These are phyloP conservation scores for Candida berthetii DNA, from an alignment of 805 yeast species.

Conservation along the genomic window DNA sequence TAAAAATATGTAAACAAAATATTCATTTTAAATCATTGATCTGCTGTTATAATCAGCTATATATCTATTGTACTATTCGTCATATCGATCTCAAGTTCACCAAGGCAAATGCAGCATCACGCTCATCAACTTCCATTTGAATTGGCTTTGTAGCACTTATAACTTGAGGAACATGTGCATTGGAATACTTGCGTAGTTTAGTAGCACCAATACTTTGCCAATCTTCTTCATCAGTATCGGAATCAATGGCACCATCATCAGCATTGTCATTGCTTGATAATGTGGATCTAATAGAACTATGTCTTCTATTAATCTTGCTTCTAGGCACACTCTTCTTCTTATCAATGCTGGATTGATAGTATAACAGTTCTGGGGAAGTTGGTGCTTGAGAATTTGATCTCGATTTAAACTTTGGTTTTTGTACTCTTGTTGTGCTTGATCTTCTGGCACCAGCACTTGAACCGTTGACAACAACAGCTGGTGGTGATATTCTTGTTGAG, in stretches of 20 bases:
- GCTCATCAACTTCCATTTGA: constrained; percentile 25
- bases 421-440: constrained; percentile 12
- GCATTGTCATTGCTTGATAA: constrained; percentile 24
- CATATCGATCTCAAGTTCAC: constrained; percentile 42
- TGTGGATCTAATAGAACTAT: constrained; percentile 33
- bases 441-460: constrained; percentile 6
- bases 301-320: constrained; percentile 12
- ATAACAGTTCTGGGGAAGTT: constrained; percentile 23
- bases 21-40: too few relatives aligned
- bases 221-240: constrained; percentile 95
- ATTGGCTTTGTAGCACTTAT: constrained; percentile 1
- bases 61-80: too few relatives aligned
- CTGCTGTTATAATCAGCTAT: too few relatives aligned
- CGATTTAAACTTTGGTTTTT: constrained; percentile 13
- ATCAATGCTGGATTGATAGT: constrained; percentile 4
- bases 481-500: constrained; percentile 2
- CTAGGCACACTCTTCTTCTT: constrained; percentile 1
- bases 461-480: constrained; percentile 8
- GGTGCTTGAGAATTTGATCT: constrained; percentile 31
- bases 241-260: constrained; percentile 23
- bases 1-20: too few relatives aligned
- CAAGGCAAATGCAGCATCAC: constrained; percentile 59
- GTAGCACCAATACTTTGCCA: constrained; percentile 91
- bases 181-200: constrained; percentile 36
- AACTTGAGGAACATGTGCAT: constrained; percentile 1